Percentiles rank a stretch among this genome's conserved stretches.
These are phyloP conservation scores for Saccharomyces hybrid DNA, from an alignment of 1,139 yeast species.

Conservation along the genomic window DNA sequence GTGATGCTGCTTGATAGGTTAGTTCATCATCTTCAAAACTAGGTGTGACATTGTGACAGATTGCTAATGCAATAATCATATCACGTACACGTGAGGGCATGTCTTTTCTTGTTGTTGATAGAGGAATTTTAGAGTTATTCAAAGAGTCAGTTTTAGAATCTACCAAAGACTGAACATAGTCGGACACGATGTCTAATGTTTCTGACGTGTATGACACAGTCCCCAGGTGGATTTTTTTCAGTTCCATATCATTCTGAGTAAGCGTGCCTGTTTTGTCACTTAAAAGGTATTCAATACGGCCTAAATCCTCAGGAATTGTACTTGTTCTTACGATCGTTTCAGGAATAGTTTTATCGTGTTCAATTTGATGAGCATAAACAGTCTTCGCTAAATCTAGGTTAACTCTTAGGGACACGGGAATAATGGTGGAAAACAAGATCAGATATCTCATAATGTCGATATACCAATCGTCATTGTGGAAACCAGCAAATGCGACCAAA, in stretches of 20 bases:
- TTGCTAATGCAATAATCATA: constrained; percentile 69
- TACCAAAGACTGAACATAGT: constrained; percentile 43
- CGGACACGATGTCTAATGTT: constrained; percentile 80
- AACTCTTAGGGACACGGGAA: constrained; percentile 91
- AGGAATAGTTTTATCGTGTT: constrained; percentile 72
- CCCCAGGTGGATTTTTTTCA: constrained; percentile 88
- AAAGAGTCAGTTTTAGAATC: constrained; percentile 10
- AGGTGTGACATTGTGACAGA: constrained; percentile 96
- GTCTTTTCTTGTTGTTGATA: constrained; percentile 51
- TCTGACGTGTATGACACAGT: constrained; percentile 89
- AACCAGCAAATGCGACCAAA: constrained; percentile 75
- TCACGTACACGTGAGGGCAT: constrained; percentile 72
- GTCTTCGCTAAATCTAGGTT: constrained; percentile 93
- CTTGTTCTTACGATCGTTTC: constrained; percentile 93
- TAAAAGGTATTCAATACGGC: constrained; percentile 85
- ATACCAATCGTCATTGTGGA: constrained; percentile 68
- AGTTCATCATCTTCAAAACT: constrained; percentile 59
- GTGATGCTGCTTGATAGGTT: constrained; percentile 95
- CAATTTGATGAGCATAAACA: constrained; percentile 92
- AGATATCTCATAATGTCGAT: constrained; percentile 83
- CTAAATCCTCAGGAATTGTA: constrained; percentile 96
- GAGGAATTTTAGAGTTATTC: constrained; percentile 22
- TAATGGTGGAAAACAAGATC: constrained; percentile 87
- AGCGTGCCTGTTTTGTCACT: constrained; percentile 96
- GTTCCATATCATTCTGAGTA: constrained; percentile 97